A percentile compares a stretch with the other conserved stretches of the same genome.
These are phyloP conservation scores for Sporothrix dimorphospora DNA, from an alignment of 2,329 filamentous ascomycete species.

Conservation along the genomic window DNA sequence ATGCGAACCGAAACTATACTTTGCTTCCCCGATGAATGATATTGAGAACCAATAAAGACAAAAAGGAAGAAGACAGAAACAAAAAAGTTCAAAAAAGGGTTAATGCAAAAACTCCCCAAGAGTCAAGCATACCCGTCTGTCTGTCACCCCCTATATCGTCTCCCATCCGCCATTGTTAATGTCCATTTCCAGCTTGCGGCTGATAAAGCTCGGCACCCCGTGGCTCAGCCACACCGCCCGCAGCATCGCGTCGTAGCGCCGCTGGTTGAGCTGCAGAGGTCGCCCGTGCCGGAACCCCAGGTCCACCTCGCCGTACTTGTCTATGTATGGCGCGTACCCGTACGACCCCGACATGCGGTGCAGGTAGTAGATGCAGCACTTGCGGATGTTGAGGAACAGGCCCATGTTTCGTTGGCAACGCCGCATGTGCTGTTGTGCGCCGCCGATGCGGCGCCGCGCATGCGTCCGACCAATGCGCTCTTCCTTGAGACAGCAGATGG, in stretches of 20 bases:
- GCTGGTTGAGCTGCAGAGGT: conserved; percentile 91
- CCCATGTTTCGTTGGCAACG: conserved; percentile 82
- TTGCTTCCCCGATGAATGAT: neutral
- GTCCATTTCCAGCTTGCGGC: conserved; percentile 87
- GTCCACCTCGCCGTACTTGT: conserved; percentile 94
- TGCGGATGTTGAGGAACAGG: conserved; percentile 95
- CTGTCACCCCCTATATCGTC: conserved; percentile 57
- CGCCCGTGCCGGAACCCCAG: conserved; percentile 84
- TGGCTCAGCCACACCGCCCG: conserved; percentile 85
- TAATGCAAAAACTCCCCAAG: neutral
- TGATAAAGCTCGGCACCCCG: conserved; percentile 85
- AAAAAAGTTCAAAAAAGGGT: no score
- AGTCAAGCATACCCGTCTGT: no score
- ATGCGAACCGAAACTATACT: neutral
- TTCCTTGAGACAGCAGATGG: conserved; percentile 80
- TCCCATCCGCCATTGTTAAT: conserved; percentile 99
- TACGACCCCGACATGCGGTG: conserved; percentile 83
- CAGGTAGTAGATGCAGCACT: conserved; percentile 88
- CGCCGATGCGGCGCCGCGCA: conserved; percentile 63
- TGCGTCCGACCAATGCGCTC: conserved; percentile 51
- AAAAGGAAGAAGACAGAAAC: neutral
- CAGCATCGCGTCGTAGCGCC: conserved; percentile 86
- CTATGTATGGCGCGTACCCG: conserved; percentile 87
- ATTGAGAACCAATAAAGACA: neutral
- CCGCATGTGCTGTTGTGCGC: conserved; percentile 86